Evolutionary conservation across 805 yeast genomes (phyloP).

Genomic region (Metschnikowia chrysomelidarum): DNA sequence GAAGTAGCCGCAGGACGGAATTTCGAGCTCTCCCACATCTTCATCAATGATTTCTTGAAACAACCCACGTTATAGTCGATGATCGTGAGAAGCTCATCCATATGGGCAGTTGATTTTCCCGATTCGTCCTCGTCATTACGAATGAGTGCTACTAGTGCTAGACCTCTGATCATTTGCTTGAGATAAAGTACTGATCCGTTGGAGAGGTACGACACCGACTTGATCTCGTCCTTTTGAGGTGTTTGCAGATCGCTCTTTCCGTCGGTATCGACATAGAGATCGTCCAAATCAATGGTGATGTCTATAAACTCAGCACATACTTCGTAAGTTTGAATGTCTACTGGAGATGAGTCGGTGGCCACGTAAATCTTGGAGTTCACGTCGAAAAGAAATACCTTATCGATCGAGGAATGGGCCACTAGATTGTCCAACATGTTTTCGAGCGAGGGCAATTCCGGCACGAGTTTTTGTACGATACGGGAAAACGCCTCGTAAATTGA

Average conservation of each 20-base stretch:
- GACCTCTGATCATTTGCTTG: conserved; percentile 88
- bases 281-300: conserved; percentile 85
- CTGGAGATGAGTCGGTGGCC: conserved; percentile 95
- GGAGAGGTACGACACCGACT: conserved; percentile 71
- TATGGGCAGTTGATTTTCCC: conserved; percentile 20
- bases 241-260: conserved; percentile 9
- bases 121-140: conserved; percentile 52
- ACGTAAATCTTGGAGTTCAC: conserved; percentile 90
- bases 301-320: conserved; percentile 97
- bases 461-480: conserved; percentile 85
- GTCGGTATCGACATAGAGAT: conserved; percentile 46
- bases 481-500: conserved; percentile 95
- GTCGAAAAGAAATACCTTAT: conserved; percentile 90
- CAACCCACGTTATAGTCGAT: conserved; percentile 87
- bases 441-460: conserved; percentile 82
- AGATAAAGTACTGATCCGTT: conserved; percentile 83
- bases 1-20: conserved; percentile 14
- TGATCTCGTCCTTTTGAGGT: conserved; percentile 38
- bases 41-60: conserved; percentile 72
- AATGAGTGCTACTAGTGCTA: conserved; percentile 85
- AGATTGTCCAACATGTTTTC: conserved; percentile 87
- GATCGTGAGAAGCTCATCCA: conserved; percentile 52
- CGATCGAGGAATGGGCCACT: conserved; percentile 86
- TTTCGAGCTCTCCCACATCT: conserved; percentile 57
- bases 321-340: conserved; percentile 92